These are phyloP conservation scores for Entophlyctis luteolus DNA, from an alignment of 192 early-diverging fungal species.

Conservation along the genomic window DNA sequence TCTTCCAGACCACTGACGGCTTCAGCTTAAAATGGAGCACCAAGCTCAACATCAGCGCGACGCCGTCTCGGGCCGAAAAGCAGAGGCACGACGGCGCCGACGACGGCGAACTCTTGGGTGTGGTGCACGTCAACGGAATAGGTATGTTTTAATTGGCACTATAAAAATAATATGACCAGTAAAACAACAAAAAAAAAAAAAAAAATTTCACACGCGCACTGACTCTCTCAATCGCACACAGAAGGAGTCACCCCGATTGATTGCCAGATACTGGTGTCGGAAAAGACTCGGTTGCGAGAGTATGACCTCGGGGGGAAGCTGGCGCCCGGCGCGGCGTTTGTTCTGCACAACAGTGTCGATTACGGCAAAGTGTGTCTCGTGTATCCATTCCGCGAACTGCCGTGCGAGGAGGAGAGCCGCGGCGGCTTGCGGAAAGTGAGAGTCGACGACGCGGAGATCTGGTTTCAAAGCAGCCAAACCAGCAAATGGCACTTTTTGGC, in stretches of 20 bases:
- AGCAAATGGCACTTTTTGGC: constrained; percentile 18
- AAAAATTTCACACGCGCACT: too few species aligned
- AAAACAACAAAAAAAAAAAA: background rate
- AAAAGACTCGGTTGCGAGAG: background rate
- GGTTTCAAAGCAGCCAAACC: constrained; percentile 16
- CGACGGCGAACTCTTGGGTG: background rate
- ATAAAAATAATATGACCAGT: background rate
- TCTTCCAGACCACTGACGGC: constrained; percentile 18
- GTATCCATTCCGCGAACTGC: constrained; percentile 1
- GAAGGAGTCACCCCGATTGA: background rate
- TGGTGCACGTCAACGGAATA: constrained; percentile 17
- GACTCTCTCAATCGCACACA: too few species aligned
- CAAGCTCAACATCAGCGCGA: background rate
- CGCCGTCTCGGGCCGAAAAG: background rate
- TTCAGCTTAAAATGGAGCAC: constrained; percentile 19
- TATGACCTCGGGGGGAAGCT: background rate
- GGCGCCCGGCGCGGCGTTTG: constrained; percentile 23
- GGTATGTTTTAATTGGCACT: background rate
- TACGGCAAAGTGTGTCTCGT: constrained; percentile 28
- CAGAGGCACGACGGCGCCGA: background rate
- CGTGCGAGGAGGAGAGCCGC: background rate
- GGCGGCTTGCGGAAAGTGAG: background rate
- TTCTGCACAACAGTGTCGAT: constrained; percentile 8
- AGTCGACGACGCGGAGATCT: constrained; percentile 1
- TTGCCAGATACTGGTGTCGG: background rate